Percentiles rank a stretch among this genome's conserved stretches.
These are phyloP conservation scores for Aspergillus sp. DNA, from an alignment of 2,329 filamentous ascomycete genomes.

Conservation along the genomic window DNA sequence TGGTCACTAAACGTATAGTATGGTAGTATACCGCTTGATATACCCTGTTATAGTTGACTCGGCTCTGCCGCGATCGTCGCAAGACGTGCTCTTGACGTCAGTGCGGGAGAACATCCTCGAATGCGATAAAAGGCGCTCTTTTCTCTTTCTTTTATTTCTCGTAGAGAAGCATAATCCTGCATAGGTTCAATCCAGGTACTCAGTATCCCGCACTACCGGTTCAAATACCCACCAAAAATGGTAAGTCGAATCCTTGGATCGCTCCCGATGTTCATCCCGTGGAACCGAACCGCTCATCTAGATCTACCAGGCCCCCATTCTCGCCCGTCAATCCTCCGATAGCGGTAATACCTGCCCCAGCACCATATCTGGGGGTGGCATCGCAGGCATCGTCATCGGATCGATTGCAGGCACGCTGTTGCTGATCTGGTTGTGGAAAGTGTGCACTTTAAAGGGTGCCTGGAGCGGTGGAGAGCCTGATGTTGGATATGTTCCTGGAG, in stretches of 20 bases:
- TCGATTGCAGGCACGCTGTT: slow-evolving; percentile 32
- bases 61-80: not conserved
- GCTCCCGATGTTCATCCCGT: not conserved
- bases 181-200: not conserved
- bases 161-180: too few relatives aligned
- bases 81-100: not conserved
- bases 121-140: not conserved
- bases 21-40: too few relatives aligned
- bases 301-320: not conserved
- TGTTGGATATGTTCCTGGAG: slow-evolving; percentile 16
- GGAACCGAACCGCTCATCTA: not conserved
- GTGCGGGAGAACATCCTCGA: not conserved
- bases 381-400: slow-evolving; percentile 36
- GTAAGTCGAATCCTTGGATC: not conserved
- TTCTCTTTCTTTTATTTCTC: not conserved
- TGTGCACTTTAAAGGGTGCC: slow-evolving; percentile 19
- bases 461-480: slow-evolving; percentile 17
- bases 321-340: slow-evolving; percentile 17
- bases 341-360: slow-evolving; percentile 16
- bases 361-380: slow-evolving; percentile 28
- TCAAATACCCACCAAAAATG: not conserved
- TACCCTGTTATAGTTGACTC: too few relatives aligned
- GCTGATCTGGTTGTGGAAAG: slow-evolving; percentile 30
- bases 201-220: not conserved
- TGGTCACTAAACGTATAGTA: too few relatives aligned